Evolutionary conservation across 2,329 filamentous ascomycete species (phyloP).

Genomic region (Cercospora sojina): DNA sequence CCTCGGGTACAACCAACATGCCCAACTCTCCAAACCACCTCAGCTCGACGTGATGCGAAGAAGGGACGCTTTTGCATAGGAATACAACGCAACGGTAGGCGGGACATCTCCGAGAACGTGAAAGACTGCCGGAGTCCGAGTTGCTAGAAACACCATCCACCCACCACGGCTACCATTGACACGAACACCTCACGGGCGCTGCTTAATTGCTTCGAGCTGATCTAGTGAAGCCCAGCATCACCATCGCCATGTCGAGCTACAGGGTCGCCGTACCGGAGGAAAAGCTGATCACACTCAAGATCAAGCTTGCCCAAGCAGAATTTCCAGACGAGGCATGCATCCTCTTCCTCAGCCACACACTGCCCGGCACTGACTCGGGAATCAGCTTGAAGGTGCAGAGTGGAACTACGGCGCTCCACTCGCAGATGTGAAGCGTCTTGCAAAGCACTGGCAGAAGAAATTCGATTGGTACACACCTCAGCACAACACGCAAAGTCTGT

Average conservation of each 20-base stretch:
- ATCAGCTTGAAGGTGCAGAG: slow-evolving; percentile 45
- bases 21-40: not conserved
- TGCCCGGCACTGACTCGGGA: not conserved
- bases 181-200: not conserved
- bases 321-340: slow-evolving; percentile 25
- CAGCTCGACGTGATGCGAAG: not conserved
- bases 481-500: no score
- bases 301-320: slow-evolving; percentile 54
- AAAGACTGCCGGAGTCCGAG: not conserved
- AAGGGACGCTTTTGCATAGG: not conserved
- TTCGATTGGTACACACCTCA: slow-evolving; percentile 55
- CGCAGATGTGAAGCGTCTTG: slow-evolving; percentile 59
- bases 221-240: not conserved
- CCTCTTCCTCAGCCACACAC: not conserved
- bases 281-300: slow-evolving; percentile 54
- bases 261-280: slow-evolving; percentile 54
- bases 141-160: not conserved
- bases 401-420: slow-evolving; percentile 63
- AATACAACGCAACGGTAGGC: not conserved
- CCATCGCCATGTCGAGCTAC: slow-evolving; percentile 42
- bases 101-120: not conserved
- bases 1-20: not conserved
- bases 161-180: not conserved
- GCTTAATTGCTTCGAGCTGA: not conserved
- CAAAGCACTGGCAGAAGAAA: slow-evolving; percentile 55